These are phyloP conservation scores for Cercospora canescens DNA, from an alignment of 2,329 filamentous ascomycete species.

Conservation along the genomic window DNA sequence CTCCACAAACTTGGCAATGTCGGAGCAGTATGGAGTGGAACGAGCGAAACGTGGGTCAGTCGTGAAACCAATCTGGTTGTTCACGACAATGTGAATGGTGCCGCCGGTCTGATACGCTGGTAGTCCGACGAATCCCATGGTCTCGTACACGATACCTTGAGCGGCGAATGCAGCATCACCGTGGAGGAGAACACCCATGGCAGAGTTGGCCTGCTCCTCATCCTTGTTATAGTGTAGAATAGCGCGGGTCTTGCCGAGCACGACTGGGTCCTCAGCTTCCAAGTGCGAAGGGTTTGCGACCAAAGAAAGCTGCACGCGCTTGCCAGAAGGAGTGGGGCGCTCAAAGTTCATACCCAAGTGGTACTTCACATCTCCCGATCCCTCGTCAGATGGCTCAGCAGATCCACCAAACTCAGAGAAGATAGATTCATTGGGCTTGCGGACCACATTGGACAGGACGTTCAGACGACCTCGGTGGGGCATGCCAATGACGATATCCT, in stretches of 20 bases:
- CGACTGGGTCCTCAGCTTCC: slow-evolving; percentile 96
- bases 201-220: slow-evolving; percentile 81
- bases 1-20: slow-evolving; percentile 98
- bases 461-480: slow-evolving; percentile 98
- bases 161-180: slow-evolving; percentile 96
- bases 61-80: slow-evolving; percentile 99
- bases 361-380: slow-evolving; percentile 98
- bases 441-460: slow-evolving; percentile 95
- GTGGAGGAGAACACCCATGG: slow-evolving; percentile 94
- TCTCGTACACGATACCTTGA: slow-evolving; percentile 97
- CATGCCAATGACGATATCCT: slow-evolving; percentile 99
- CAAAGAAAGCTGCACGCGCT: slow-evolving; percentile 97
- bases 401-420: slow-evolving; percentile 97
- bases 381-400: slow-evolving; percentile 85
- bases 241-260: slow-evolving; percentile 93
- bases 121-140: slow-evolving; percentile 93
- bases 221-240: slow-evolving; percentile 99
- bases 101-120: slow-evolving; percentile 96
- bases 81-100: slow-evolving; percentile 94
- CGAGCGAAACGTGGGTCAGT: slow-evolving; percentile 96
- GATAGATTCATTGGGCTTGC: slow-evolving; percentile 99
- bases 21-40: slow-evolving; percentile 97
- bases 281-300: slow-evolving; percentile 98
- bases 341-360: slow-evolving; percentile 99
- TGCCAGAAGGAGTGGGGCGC: slow-evolving; percentile 94